phyloP scores from a whole-genome alignment of 2,329 filamentous ascomycete species.

The Geosmithia morbida region DNA sequence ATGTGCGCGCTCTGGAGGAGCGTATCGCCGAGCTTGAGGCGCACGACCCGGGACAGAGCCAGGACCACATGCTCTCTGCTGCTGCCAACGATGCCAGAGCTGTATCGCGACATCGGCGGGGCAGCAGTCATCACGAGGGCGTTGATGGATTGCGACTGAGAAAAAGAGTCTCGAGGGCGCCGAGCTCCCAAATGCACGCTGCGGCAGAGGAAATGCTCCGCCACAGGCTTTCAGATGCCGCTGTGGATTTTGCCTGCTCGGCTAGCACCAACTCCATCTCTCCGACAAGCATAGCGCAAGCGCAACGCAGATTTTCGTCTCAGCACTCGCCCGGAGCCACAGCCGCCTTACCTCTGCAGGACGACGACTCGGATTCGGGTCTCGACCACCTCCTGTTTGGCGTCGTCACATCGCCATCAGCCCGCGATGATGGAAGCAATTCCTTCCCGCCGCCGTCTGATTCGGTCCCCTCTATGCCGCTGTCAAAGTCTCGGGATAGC shows the following conservation, averaged over 20 bases:
- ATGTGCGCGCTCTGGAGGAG: conserved; percentile 7
- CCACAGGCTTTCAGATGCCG: neutral
- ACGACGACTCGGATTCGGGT: conserved; percentile 4
- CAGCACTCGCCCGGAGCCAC: conserved; percentile 1
- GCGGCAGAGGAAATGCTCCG: neutral
- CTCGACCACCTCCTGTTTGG: conserved; percentile 4
- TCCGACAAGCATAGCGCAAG: neutral
- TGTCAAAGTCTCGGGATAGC: neutral
- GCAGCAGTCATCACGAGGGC: neutral
- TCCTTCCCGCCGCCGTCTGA: neutral
- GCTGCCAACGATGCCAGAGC: neutral
- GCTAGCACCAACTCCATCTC: conserved; percentile 1
- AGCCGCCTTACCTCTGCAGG: conserved; percentile 1
- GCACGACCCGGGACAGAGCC: conserved; percentile 5
- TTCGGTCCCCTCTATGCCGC: neutral
- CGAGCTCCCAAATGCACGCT: neutral
- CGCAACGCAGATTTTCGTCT: conserved; percentile 2
- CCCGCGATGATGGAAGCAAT: conserved; percentile 1
- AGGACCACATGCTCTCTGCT: conserved; percentile 4
- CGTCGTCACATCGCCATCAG: conserved; percentile 3
- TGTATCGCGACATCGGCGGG: neutral
- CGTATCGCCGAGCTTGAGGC: conserved; percentile 7
- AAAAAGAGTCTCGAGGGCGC: neutral
- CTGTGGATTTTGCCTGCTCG: neutral
- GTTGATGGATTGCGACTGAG: neutral